Evolutionary conservation across 73 alveolate genomes (phyloP).

Genomic region (Paramecium caudatum): DNA sequence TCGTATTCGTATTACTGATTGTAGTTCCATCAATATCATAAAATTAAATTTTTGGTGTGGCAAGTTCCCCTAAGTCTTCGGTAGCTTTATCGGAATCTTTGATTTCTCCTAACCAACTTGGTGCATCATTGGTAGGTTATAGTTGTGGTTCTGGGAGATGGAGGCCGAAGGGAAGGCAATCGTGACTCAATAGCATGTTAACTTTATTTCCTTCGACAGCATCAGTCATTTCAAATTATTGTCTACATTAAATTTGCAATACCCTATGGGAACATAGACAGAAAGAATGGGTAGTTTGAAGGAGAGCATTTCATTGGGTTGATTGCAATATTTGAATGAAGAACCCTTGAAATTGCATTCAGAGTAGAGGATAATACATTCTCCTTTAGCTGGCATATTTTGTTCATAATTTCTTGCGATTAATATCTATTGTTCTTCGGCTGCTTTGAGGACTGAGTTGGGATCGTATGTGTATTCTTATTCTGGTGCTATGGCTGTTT

Average conservation of each 20-base stretch:
- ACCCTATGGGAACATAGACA: conserved; percentile 43
- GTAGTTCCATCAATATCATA: conserved; percentile 32
- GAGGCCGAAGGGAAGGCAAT: background rate
- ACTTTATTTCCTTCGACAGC: background rate
- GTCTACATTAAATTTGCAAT: background rate
- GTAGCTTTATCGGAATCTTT: conserved; percentile 4
- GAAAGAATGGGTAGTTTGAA: conserved; percentile 32
- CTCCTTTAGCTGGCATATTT: conserved; percentile 52
- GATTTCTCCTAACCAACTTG: background rate
- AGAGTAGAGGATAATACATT: conserved; percentile 18
- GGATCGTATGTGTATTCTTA: conserved; percentile 27
- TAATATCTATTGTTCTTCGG: background rate
- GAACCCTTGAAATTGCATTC: conserved; percentile 54
- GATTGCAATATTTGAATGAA: conserved; percentile 35
- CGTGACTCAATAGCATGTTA: background rate
- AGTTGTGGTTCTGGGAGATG: conserved; percentile 41
- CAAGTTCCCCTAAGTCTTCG: background rate
- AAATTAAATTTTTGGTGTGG: conserved; percentile 16
- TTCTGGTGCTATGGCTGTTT: conserved; percentile 44
- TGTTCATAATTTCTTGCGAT: conserved; percentile 55
- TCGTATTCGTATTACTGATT: background rate
- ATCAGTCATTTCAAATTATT: background rate
- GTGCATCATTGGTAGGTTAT: background rate
- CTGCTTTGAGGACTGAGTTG: conserved; percentile 3
- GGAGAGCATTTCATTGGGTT: conserved; percentile 11